Evolutionary conservation across 1,284 basidiomycete species (phyloP), one percentile per base, ranked within the genome.

Genomic region (Pyrrhoderma noxium): DNA sequence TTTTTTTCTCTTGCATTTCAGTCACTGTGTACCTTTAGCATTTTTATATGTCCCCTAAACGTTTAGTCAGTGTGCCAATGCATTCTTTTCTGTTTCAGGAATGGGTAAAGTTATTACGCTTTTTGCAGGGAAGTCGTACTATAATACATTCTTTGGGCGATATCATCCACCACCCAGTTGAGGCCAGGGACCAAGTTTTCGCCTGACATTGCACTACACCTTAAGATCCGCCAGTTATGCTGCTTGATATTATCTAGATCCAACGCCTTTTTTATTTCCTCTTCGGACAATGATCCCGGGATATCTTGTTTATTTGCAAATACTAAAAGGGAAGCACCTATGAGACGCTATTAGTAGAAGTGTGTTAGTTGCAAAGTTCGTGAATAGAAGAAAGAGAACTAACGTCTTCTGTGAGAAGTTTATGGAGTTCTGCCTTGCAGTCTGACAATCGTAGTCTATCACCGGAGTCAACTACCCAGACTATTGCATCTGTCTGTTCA

Each of bases 291-390:
- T 0, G 94, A 88, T 23, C 93, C 92, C 37, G 79, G 77, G 34
- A 99, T 79, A 68, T 99, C 96, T 68, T 97, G 94, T 69, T 99
- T 99, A 70, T 99, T 99, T n/a, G 96, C 96, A 65, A 99, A 92
- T 45, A 99, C 84, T 39, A 99, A 78, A 46, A 99, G 76, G 14
- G 93, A 95, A 40, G 95, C 95, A 16, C 95, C 94, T 47, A 92
- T 84, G 38, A 99, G 71, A 60, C 95, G 78, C 91, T 98, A 62
- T 58, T n/a, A 31, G 27, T 53, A 35, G 53, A 49, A 25, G 38
- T 8, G 31, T 44, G 34, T 48, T 19, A 21, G 21, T 52, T 39
- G 36, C 46, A 34, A 57, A 55, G 8, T n/a, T n/a, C 5, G 45
- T 55, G 37, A 52, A 59, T 49, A 54, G 25, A 53, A 11, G 39